These are phyloP conservation scores for Phaeosphaeria sp. DNA, from an alignment of 2,329 filamentous ascomycete species.

Conservation along the genomic window DNA sequence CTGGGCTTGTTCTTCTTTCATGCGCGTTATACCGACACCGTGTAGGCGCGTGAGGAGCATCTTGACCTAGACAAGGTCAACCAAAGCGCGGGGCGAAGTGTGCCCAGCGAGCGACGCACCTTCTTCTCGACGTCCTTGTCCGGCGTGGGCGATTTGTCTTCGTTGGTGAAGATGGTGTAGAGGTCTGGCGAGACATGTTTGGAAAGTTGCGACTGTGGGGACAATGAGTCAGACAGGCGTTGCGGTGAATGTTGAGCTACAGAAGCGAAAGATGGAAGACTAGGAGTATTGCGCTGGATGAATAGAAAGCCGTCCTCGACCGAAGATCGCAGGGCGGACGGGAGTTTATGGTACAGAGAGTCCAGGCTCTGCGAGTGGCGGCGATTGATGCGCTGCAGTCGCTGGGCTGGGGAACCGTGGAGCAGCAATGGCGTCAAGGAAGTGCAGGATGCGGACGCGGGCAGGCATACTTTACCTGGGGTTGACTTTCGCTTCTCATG, in stretches of 20 bases:
- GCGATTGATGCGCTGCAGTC: conserved; percentile 9
- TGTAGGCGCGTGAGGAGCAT: conserved; percentile 60
- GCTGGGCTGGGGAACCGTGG: conserved; percentile 4
- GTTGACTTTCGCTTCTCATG: conserved; percentile 47
- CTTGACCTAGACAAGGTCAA: conserved; percentile 54
- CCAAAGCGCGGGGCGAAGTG: neutral
- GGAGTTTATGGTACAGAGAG: conserved; percentile 31
- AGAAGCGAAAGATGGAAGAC: conserved; percentile 16
- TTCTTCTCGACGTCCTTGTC: conserved; percentile 66
- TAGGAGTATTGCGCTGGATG: conserved; percentile 22
- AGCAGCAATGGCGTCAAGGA: conserved; percentile 19
- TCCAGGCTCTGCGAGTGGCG: conserved; percentile 26
- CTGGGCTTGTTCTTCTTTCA: conserved; percentile 68
- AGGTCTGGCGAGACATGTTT: conserved; percentile 55
- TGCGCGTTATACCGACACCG: conserved; percentile 59
- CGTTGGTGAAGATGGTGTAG: conserved; percentile 69
- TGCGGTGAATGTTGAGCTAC: conserved; percentile 17
- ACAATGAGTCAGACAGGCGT: conserved; percentile 33
- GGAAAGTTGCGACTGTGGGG: conserved; percentile 33
- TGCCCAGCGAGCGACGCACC: conserved; percentile 28
- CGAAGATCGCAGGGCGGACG: conserved; percentile 22
- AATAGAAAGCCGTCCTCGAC: conserved; percentile 26
- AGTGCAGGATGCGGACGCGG: conserved; percentile 22
- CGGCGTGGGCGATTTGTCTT: conserved; percentile 56
- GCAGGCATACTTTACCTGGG: conserved; percentile 41